Percentiles rank a stretch among this genome's conserved stretches.
These are phyloP conservation scores for Pseudocercospora eumusae DNA, from an alignment of 2,329 filamentous ascomycete species.

Conservation along the genomic window DNA sequence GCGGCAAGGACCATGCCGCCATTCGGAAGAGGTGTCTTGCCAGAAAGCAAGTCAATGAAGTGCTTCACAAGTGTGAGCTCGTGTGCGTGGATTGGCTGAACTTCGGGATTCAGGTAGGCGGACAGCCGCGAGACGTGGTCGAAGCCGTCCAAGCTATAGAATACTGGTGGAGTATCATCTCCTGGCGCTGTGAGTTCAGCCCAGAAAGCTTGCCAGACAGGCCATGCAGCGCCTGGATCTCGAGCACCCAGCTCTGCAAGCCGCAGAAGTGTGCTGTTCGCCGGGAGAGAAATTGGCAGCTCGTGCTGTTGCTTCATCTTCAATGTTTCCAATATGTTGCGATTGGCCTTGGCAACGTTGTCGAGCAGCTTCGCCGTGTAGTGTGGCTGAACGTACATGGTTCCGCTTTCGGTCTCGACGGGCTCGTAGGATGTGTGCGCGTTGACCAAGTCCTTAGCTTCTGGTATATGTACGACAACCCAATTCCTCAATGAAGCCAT, in stretches of 20 bases:
- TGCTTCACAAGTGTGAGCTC: conserved; percentile 75
- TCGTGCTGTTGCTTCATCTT: conserved; percentile 56
- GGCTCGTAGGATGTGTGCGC: conserved; percentile 79
- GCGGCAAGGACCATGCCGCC: conserved; percentile 78
- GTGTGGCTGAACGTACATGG: conserved; percentile 72
- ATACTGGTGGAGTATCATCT: conserved; percentile 60
- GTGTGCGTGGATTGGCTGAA: conserved; percentile 78
- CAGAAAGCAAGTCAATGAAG: conserved; percentile 72
- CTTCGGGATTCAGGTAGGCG: conserved; percentile 71
- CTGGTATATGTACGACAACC: conserved; percentile 86
- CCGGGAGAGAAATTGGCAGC: conserved; percentile 61
- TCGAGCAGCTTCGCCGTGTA: conserved; percentile 75
- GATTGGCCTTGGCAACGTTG: conserved; percentile 72
- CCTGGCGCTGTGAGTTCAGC: conserved; percentile 62
- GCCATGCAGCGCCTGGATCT: conserved; percentile 77
- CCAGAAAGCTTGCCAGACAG: conserved; percentile 79
- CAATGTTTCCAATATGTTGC: conserved; percentile 59
- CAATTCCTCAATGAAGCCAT: conserved; percentile 80
- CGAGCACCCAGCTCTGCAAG: conserved; percentile 69
- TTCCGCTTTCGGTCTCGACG: conserved; percentile 55
- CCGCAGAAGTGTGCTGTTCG: conserved; percentile 63
- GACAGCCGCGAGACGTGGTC: conserved; percentile 77
- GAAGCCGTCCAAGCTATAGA: conserved; percentile 78
- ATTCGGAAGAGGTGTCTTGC: conserved; percentile 59
- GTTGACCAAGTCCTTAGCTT: conserved; percentile 83